Conservation (phyloP, 2,329 filamentous ascomycete genomes). For the Biscogniauxia sp. region DNA sequence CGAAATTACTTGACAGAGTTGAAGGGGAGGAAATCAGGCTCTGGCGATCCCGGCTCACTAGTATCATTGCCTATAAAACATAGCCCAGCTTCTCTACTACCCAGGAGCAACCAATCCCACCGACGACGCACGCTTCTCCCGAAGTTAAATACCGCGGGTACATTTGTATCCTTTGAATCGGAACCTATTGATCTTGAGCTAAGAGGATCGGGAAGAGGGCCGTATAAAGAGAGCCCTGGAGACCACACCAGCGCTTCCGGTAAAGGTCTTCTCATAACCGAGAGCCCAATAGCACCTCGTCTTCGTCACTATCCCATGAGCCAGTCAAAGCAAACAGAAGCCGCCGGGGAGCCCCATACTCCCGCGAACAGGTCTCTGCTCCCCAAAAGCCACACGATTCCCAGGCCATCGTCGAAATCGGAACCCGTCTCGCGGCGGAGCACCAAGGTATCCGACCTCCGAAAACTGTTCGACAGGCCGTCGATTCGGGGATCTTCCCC, state of each 20-base stretch:
- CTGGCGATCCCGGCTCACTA: neutral
- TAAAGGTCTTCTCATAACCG: neutral
- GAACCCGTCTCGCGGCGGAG: constrained; percentile 9
- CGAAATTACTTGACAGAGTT: neutral
- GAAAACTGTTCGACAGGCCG: constrained; percentile 29
- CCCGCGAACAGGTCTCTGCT: neutral
- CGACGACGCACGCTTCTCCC: constrained; percentile 2
- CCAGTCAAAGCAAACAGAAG: neutral
- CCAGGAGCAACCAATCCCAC: constrained; percentile 10
- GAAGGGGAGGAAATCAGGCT: constrained; percentile 6
- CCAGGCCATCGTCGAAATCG: neutral
- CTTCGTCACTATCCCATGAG: too few relatives aligned
- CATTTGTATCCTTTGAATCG: constrained; percentile 1
- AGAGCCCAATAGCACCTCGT: neutral
- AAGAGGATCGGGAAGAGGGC: neutral
- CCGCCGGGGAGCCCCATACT: neutral
- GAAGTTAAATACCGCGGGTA: constrained; percentile 6
- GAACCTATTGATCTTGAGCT: neutral
- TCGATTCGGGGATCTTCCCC: constrained; percentile 17
- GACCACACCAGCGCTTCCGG: neutral
- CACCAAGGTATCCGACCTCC: constrained; percentile 31
- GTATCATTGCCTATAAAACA: neutral
- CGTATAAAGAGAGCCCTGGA: neutral
- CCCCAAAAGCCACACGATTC: neutral
- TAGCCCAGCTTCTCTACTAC: constrained; percentile 5